These are phyloP conservation scores for Ceratocystis colombiana DNA, from an alignment of 2,329 filamentous ascomycete species.

Conservation along the genomic window DNA sequence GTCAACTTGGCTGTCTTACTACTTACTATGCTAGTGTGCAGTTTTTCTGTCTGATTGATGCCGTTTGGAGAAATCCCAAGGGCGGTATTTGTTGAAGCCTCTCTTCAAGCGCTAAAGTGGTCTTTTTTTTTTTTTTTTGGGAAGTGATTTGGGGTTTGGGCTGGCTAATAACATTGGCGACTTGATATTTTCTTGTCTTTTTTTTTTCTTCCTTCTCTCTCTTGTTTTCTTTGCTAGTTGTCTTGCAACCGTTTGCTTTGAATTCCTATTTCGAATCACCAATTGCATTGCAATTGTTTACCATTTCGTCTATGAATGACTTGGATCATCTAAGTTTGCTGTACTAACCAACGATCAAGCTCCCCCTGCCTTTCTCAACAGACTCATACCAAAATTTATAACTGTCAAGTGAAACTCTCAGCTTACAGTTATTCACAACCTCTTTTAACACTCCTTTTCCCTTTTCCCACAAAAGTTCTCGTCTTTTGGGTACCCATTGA, in stretches of 20 bases:
- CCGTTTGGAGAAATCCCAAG: conserved; percentile 9
- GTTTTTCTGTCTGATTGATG: conserved; percentile 12
- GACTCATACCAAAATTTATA: conserved; percentile 3
- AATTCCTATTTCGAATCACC: conserved; percentile 17
- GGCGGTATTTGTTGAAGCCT: conserved; percentile 17
- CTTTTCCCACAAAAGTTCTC: conserved; percentile 1
- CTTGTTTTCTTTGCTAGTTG: conserved; percentile 16
- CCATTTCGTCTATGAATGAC: conserved; percentile 11
- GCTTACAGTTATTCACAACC: neutral
- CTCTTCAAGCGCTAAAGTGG: conserved; percentile 17
- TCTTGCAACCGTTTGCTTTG: conserved; percentile 15
- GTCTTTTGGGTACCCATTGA: neutral
- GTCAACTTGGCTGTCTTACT: conserved; percentile 11
- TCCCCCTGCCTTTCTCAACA: neutral
- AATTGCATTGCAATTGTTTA: conserved; percentile 13
- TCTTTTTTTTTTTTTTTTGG: conserved; percentile 3
- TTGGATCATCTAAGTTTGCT: conserved; percentile 9
- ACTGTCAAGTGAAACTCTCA: neutral
- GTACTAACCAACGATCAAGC: conserved; percentile 1
- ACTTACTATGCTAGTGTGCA: conserved; percentile 15
- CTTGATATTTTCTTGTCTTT: conserved; percentile 11
- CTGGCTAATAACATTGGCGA: conserved; percentile 20
- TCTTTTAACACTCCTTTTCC: neutral
- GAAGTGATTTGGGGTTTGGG: conserved; percentile 9
- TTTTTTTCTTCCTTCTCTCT: neutral